Evolutionary conservation across 176 grass and related monocot species (phyloP).

Genomic region (Themeda triandra): DNA sequence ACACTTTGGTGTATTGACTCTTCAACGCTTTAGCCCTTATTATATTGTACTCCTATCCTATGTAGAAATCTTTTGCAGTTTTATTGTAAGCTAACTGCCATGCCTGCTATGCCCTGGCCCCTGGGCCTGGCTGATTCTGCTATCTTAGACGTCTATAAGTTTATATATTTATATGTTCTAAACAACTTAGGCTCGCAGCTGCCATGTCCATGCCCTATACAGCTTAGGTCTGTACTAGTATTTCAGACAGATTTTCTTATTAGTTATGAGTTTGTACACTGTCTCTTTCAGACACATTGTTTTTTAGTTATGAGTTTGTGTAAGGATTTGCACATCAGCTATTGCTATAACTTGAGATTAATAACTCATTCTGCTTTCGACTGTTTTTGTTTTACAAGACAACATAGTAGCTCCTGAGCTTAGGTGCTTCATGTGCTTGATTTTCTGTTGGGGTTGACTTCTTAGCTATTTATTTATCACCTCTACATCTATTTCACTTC

Average conservation of each 20-base stretch:
- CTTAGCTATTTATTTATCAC: background rate
- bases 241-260: background rate
- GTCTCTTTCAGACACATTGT: background rate
- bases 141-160: constrained; percentile 15
- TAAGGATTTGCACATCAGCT: background rate
- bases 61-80: background rate
- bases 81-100: constrained; percentile 5
- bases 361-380: background rate
- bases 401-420: background rate
- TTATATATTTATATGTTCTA: background rate
- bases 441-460: background rate
- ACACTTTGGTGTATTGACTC: background rate
- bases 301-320: background rate
- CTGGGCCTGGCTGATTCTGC: constrained; percentile 1
- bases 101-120: background rate
- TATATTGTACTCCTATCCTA: background rate
- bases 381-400: background rate
- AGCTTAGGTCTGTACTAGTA: background rate
- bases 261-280: background rate
- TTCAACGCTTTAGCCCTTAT: background rate
- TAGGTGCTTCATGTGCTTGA: background rate
- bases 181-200: background rate
- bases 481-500: background rate
- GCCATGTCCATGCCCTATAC: constrained; percentile 10
- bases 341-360: background rate